Conservation (phyloP, 495 filamentous ascomycete species). For the Xylaria scruposa region DNA sequence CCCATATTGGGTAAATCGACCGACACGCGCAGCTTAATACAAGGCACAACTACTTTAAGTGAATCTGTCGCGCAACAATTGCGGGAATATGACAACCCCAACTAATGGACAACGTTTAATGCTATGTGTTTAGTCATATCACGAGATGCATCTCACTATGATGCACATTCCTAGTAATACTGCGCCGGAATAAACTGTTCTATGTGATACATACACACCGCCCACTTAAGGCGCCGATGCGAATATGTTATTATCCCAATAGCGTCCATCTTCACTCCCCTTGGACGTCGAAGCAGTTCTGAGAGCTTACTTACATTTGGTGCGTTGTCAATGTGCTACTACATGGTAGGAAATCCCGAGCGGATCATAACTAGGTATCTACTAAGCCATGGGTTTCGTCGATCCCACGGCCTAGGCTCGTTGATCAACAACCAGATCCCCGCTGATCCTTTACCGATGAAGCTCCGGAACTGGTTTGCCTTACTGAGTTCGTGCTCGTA, state of each 20-base stretch:
- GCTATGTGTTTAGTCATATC: not conserved
- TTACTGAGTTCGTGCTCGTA: not conserved
- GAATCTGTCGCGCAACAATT: not conserved
- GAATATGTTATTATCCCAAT: not conserved
- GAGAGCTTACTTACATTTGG: slow-evolving; percentile 1
- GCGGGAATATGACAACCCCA: not conserved
- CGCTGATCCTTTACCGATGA: slow-evolving; percentile 20
- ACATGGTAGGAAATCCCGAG: not conserved
- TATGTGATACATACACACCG: slow-evolving; percentile 10
- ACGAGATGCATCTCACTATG: not conserved
- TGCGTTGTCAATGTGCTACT: slow-evolving; percentile 7
- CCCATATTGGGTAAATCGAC: not conserved
- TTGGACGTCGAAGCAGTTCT: not conserved
- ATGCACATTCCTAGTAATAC: slow-evolving; percentile 3
- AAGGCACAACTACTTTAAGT: not conserved
- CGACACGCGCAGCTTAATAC: not conserved
- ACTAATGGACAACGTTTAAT: not conserved
- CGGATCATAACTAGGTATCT: not conserved
- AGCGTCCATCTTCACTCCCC: not conserved
- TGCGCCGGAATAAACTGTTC: not conserved
- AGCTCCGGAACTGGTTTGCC: slow-evolving; percentile 1
- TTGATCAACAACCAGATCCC: slow-evolving; percentile 8
- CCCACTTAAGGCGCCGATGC: not conserved
- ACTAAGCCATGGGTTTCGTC: slow-evolving; percentile 13
- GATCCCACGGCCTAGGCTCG: slow-evolving; percentile 20